These are phyloP conservation scores for Adansonia digitata DNA, from an alignment of 345 rosid genomes.

Conservation along the genomic window DNA sequence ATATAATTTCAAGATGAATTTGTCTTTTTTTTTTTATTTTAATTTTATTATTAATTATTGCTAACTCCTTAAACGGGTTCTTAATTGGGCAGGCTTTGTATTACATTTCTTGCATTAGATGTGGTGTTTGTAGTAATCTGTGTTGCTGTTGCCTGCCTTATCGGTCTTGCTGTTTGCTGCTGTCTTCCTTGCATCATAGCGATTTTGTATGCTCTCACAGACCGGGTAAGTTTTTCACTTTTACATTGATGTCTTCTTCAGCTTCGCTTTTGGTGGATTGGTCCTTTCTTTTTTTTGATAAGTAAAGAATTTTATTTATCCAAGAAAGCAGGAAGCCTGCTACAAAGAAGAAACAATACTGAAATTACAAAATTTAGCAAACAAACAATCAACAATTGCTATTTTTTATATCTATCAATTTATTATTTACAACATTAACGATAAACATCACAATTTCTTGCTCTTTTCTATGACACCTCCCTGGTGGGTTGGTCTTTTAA, in stretches of 20 bases:
- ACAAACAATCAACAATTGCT: too few relatives aligned
- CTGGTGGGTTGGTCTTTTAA: too few relatives aligned
- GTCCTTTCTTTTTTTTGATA: too few relatives aligned
- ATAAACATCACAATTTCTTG: too few relatives aligned
- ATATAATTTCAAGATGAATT: background rate
- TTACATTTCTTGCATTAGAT: conserved; percentile 80
- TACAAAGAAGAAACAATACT: too few relatives aligned
- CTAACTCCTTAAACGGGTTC: conserved; percentile 6
- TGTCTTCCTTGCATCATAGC: conserved; percentile 94
- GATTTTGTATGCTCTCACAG: conserved; percentile 70
- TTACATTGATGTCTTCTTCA: background rate
- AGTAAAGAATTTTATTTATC: too few relatives aligned
- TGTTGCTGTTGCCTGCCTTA: conserved; percentile 62
- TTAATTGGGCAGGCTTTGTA: conserved; percentile 65
- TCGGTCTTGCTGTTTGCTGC: conserved; percentile 88
- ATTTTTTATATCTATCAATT: too few relatives aligned
- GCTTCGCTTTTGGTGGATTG: too few relatives aligned
- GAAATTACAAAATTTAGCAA: too few relatives aligned
- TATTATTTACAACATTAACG: too few relatives aligned
- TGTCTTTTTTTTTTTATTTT: background rate
- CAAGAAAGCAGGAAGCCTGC: too few relatives aligned
- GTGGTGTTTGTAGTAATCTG: conserved; percentile 75
- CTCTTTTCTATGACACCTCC: too few relatives aligned
- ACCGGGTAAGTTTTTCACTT: conserved; percentile 43
- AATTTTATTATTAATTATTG: background rate